These are phyloP conservation scores for Ophiostoma angusticollis DNA, from an alignment of 2,329 filamentous ascomycete genomes.

Conservation along the genomic window DNA sequence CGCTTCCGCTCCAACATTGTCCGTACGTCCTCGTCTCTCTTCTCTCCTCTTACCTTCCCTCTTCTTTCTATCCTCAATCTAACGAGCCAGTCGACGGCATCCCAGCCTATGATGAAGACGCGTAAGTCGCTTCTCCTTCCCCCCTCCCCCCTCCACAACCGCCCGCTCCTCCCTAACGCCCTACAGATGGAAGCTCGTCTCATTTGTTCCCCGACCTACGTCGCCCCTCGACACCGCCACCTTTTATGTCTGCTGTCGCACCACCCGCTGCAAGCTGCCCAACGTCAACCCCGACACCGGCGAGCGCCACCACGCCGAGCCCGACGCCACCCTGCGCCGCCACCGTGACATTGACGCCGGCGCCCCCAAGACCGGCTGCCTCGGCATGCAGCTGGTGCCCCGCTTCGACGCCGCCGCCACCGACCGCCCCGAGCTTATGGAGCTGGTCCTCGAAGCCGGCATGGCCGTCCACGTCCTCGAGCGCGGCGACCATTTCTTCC, in stretches of 20 bases:
- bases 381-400: slow-evolving; percentile 56
- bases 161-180: too few species aligned
- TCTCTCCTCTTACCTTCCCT: background rate
- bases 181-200: slow-evolving; percentile 47
- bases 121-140: too few species aligned
- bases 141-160: too few species aligned
- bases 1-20: slow-evolving; percentile 65
- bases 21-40: too few species aligned
- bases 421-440: slow-evolving; percentile 18
- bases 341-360: slow-evolving; percentile 49
- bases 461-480: slow-evolving; percentile 40
- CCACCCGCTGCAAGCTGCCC: slow-evolving; percentile 56
- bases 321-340: slow-evolving; percentile 44
- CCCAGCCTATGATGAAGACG: slow-evolving; percentile 53
- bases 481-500: slow-evolving; percentile 32
- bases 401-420: slow-evolving; percentile 30
- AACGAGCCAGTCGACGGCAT: slow-evolving; percentile 34
- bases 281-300: slow-evolving; percentile 54
- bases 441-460: slow-evolving; percentile 40
- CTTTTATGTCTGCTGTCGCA: slow-evolving; percentile 50
- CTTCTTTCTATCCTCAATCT: background rate
- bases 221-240: slow-evolving; percentile 26
- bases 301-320: slow-evolving; percentile 40
- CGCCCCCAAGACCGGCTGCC: slow-evolving; percentile 40
- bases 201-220: slow-evolving; percentile 34